Conservation (phyloP, 768 basidiomycete genomes). For the Serpula lacrymans region DNA sequence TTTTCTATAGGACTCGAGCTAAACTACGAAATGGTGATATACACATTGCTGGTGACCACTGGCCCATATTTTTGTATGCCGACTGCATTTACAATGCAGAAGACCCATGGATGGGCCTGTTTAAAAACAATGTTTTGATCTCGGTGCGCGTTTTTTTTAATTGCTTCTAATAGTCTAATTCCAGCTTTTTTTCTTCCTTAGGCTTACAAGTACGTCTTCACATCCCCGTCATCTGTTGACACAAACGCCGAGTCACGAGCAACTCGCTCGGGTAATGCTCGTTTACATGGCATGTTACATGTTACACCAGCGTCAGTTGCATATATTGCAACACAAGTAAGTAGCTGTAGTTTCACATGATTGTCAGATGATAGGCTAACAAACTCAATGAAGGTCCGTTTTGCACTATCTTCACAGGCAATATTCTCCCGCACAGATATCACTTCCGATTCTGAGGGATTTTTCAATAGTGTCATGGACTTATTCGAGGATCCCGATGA, state of each 20-base stretch:
- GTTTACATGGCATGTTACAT: conserved; percentile 11
- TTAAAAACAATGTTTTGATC: conserved; percentile 17
- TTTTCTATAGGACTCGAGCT: neutral
- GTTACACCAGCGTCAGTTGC: conserved; percentile 12
- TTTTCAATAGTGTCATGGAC: conserved; percentile 12
- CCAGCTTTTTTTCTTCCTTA: too few species aligned
- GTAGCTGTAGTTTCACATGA: too few species aligned
- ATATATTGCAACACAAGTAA: conserved; percentile 12
- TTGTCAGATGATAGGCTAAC: too few species aligned
- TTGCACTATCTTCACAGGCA: conserved; percentile 10
- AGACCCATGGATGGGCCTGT: conserved; percentile 18
- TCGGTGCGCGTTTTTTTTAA: conserved; percentile 9
- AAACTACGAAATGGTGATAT: conserved; percentile 8
- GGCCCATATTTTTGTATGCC: conserved; percentile 15
- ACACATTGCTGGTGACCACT: conserved; percentile 11
- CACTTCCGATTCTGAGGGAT: conserved; percentile 13
- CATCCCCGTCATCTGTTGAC: conserved; percentile 24
- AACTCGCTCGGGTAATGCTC: conserved; percentile 11
- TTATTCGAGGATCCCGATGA: conserved; percentile 15
- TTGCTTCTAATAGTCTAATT: too few species aligned
- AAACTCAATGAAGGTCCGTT: conserved; percentile 1
- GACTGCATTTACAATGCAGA: conserved; percentile 11
- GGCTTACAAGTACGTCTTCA: conserved; percentile 25
- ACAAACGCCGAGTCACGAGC: conserved; percentile 14
- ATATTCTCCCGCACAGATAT: conserved; percentile 11